A percentile compares a stretch with the other conserved stretches of the same genome.
phyloP scores from a whole-genome alignment of 176 grass and related monocot genomes.

The Oryza coarctata region DNA sequence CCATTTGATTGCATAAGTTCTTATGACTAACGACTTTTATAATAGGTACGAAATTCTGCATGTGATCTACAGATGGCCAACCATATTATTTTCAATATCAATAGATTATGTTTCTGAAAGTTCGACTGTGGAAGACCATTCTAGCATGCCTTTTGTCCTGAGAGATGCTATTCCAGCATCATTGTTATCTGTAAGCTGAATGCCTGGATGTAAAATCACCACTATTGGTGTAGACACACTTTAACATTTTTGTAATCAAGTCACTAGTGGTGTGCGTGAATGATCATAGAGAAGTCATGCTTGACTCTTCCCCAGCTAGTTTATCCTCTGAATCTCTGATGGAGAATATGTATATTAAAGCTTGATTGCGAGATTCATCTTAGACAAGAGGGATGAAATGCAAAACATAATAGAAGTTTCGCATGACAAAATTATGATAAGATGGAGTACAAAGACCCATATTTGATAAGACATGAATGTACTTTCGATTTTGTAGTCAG shows the following conservation, averaged over 20 bases:
- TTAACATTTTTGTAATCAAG: background rate
- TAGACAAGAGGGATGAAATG: background rate
- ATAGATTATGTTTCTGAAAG: background rate
- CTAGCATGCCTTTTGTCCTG: background rate
- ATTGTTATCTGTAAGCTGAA: background rate
- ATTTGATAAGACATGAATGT: too few relatives aligned
- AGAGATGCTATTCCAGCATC: background rate
- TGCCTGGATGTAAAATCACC: background rate
- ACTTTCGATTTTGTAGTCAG: too few relatives aligned
- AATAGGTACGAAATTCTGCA: background rate
- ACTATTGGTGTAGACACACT: background rate
- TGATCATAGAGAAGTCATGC: background rate
- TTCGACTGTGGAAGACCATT: background rate
- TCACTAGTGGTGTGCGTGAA: background rate
- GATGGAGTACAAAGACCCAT: too few relatives aligned
- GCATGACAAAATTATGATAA: too few relatives aligned
- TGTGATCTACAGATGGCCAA: background rate
- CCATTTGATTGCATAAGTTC: background rate
- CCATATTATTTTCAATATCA: background rate
- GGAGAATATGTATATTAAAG: background rate
- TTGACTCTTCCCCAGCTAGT: background rate
- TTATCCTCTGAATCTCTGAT: background rate
- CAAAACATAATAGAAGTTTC: too few relatives aligned
- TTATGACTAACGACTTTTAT: background rate
- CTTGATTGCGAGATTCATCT: background rate